Conservation (phyloP, 164 flowering plant species). For the Houttuynia cordata region DNA sequence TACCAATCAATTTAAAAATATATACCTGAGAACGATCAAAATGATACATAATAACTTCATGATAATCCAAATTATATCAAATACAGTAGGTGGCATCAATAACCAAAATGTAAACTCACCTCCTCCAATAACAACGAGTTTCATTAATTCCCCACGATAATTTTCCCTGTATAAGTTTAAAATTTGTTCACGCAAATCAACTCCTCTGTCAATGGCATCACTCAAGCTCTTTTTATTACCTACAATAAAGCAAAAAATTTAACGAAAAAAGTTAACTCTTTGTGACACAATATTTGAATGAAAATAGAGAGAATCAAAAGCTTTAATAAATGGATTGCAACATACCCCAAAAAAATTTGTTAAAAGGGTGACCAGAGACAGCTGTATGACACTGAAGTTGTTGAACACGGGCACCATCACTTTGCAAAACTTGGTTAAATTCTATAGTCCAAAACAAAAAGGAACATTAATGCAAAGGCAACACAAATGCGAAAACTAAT, state of each 20-base stretch:
- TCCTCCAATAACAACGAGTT: constrained; percentile 92
- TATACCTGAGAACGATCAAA: too few species aligned
- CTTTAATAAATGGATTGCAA: neutral
- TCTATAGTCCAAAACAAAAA: constrained; percentile 26
- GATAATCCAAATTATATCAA: too few species aligned
- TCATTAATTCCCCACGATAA: constrained; percentile 84
- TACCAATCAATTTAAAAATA: too few species aligned
- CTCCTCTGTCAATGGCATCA: constrained; percentile 86
- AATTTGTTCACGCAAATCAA: constrained; percentile 65
- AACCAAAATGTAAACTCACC: constrained; percentile 32
- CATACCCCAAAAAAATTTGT: constrained; percentile 88
- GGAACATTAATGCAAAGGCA: neutral
- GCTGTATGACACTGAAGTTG: constrained; percentile 96
- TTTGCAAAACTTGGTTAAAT: constrained; percentile 89
- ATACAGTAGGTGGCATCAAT: neutral
- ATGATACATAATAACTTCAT: too few species aligned
- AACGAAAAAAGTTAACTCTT: constrained; percentile 2
- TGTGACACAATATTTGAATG: neutral
- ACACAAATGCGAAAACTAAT: neutral
- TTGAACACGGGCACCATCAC: constrained; percentile 93
- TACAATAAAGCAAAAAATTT: constrained; percentile 8
- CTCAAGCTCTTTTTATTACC: constrained; percentile 89
- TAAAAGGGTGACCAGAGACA: constrained; percentile 57
- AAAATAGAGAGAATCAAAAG: constrained; percentile 1
- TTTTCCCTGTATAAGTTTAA: constrained; percentile 46